Evolutionary conservation across 495 filamentous ascomycete genomes (phyloP), one percentile per base, ranked within the genome.

Genomic region (Aspergillus avenaceus): DNA sequence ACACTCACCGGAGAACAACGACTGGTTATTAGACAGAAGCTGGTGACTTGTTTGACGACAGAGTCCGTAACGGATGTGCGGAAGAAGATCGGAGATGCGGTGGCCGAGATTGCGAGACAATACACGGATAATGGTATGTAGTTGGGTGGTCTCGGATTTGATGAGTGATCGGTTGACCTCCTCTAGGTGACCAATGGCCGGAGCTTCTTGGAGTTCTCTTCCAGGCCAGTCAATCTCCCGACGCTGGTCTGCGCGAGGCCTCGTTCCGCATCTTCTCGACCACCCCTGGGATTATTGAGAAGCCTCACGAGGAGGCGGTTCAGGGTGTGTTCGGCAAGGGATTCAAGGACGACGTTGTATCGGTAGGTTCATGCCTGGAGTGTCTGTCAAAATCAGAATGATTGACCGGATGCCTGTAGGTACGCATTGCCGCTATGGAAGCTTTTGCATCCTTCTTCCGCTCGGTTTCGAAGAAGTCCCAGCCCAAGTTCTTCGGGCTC

Each of bases 401-500:
- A n/a, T 48, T 18, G 26, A 27, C 41, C 16, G 8, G 12, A 18
- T 21, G 23, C 54, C 28, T 50, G 6, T 58, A 88, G 82, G 89
- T 95, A 41, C 86, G 91, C 38, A 83, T 97, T 51, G 84, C 92
- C 27, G 90, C 95, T 45, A 92, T 97, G 86, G 90, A 97, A 58
- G 95, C 95, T 8, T 97, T 97, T 62, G 84, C 93, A 12, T 85
- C 92, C 0, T 96, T 97, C 70, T 99, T 97, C 83, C 81, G 86
- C 52, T 91, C 86, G 37, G 79, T 97, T 52, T 72, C 74, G 58
- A 96, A 93, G 74, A 95, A 91, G 62, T 79, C 80, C 31, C 91
- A 96, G 64, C 67, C 80, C 26, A 92, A 93, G 62, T 97, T 93
- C 71, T 92, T 88, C 65, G 66, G 74, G 2, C 81, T 99, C 7